Conservation (phyloP, 2,329 filamentous ascomycete species). For the Paecilomyces dactylethromorphus region DNA sequence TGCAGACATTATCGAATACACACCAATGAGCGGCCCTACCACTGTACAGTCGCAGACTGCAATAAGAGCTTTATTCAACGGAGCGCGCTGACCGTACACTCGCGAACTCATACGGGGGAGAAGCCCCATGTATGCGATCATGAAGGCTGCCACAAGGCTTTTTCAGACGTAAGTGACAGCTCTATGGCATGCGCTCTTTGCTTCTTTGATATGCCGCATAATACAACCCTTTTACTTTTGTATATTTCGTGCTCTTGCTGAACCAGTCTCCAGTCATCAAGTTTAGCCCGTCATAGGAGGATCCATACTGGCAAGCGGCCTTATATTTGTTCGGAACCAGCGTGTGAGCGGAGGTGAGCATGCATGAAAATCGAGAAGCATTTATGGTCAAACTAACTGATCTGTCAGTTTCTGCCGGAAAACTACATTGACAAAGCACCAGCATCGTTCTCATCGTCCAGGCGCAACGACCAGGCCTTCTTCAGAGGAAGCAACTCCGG, state of each 20-base stretch:
- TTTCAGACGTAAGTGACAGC: conserved; percentile 34
- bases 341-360: conserved; percentile 32
- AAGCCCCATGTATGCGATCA: conserved; percentile 39
- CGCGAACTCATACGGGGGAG: conserved; percentile 38
- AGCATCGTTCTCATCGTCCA: conserved; percentile 31
- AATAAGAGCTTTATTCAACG: conserved; percentile 44
- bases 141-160: conserved; percentile 37
- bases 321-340: conserved; percentile 34
- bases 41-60: conserved; percentile 38
- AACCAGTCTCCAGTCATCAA: conserved; percentile 25
- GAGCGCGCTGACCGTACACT: conserved; percentile 41
- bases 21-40: conserved; percentile 43
- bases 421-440: conserved; percentile 35
- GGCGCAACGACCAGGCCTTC: conserved; percentile 26
- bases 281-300: conserved; percentile 33
- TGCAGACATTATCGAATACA: conserved; percentile 42
- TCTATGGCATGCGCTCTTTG: not conserved
- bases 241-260: conserved; percentile 4
- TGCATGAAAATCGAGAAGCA: not conserved
- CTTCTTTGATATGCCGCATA: not conserved
- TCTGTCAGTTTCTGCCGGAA: conserved; percentile 33
- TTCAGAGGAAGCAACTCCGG: conserved; percentile 30
- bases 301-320: conserved; percentile 36
- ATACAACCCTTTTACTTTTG: not conserved
- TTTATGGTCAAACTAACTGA: not conserved